Conservation (phyloP, 2,329 filamentous ascomycete species). For the Clathrospora elynae region DNA sequence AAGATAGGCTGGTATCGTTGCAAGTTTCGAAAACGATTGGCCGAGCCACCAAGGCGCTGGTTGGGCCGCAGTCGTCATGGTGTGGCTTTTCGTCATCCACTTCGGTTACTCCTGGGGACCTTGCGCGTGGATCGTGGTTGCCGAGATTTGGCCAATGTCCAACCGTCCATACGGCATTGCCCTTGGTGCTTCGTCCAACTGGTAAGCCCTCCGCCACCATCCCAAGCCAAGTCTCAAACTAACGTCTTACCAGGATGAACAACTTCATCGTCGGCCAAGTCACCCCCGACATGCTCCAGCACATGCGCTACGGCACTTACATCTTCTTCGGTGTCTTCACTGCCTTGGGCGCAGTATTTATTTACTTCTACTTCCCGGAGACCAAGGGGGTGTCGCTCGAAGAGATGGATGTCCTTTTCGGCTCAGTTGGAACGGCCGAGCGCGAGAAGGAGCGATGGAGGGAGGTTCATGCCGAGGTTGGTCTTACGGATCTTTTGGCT, state of each 20-base stretch:
- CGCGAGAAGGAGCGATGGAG: constrained; percentile 72
- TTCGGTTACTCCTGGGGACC: constrained; percentile 80
- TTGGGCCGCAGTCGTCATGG: constrained; percentile 71
- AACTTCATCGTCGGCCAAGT: constrained; percentile 69
- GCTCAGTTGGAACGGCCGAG: constrained; percentile 67
- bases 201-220: constrained; percentile 20
- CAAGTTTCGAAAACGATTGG: constrained; percentile 65
- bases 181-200: constrained; percentile 62
- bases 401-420: constrained; percentile 70
- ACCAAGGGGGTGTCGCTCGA: constrained; percentile 60
- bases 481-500: constrained; percentile 54
- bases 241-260: constrained; percentile 45
- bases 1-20: constrained; percentile 71
- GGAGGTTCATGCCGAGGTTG: constrained; percentile 72
- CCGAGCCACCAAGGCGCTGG: constrained; percentile 63
- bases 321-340: constrained; percentile 73
- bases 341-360: constrained; percentile 63
- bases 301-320: constrained; percentile 72
- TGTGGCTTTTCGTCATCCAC: constrained; percentile 75
- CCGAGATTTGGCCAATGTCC: constrained; percentile 74
- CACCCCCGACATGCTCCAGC: constrained; percentile 69
- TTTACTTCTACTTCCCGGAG: constrained; percentile 59
- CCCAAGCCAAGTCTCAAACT: neutral
- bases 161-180: constrained; percentile 71
- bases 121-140: constrained; percentile 74